These are phyloP conservation scores for Botrytis tulipae DNA, from an alignment of 2,329 filamentous ascomycete genomes.

Conservation along the genomic window DNA sequence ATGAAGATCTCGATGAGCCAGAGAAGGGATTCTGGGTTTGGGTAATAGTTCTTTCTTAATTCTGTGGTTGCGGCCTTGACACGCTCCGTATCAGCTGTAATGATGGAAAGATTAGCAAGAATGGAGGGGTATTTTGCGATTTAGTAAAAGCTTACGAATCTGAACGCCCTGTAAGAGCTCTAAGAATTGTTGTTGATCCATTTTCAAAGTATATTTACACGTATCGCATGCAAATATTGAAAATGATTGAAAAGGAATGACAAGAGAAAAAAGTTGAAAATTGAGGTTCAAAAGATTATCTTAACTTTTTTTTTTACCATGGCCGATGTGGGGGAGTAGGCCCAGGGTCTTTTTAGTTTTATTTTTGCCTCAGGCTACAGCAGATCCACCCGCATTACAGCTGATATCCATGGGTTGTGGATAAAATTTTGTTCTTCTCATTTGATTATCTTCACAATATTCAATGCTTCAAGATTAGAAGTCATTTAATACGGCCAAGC, in stretches of 20 bases:
- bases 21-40: constrained; percentile 76
- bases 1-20: constrained; percentile 86
- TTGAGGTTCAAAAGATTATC: background rate
- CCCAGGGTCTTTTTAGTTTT: background rate
- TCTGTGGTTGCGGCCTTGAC: constrained; percentile 88
- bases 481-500: background rate
- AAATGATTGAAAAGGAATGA: constrained; percentile 5
- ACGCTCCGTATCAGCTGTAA: constrained; percentile 77
- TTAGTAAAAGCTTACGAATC: constrained; percentile 64
- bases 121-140: constrained; percentile 13
- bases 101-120: constrained; percentile 33
- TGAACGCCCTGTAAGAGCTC: constrained; percentile 84
- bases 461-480: background rate
- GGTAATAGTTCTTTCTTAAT: constrained; percentile 92
- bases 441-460: background rate
- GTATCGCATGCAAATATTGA: constrained; percentile 14
- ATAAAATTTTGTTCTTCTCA: background rate
- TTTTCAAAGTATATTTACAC: constrained; percentile 39
- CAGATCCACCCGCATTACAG: background rate
- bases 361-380: background rate
- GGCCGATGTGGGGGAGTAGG: background rate
- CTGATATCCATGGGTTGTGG: background rate
- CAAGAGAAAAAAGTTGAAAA: background rate
- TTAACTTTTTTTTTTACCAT: background rate
- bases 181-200: constrained; percentile 82